These are phyloP conservation scores for Detonula confervacea DNA, from an alignment of 352 stramenopile genomes.

Conservation along the genomic window DNA sequence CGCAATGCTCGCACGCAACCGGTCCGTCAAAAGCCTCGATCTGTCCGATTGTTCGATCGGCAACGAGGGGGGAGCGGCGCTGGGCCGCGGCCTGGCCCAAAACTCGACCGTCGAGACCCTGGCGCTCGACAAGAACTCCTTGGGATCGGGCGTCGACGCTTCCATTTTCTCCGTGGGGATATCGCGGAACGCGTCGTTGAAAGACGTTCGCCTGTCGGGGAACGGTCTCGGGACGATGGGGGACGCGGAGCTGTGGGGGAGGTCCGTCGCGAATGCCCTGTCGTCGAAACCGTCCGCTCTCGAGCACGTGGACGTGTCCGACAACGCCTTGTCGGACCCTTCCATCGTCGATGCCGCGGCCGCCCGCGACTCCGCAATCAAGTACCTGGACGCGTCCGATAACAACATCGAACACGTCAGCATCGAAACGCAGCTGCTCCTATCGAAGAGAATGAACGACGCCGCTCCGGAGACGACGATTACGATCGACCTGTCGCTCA, in stretches of 20 bases:
- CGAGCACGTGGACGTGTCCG: slow-evolving; percentile 27
- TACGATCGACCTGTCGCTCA: slow-evolving; percentile 33
- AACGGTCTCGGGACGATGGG: slow-evolving; percentile 13
- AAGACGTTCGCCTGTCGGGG: slow-evolving; percentile 16
- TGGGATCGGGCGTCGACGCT: slow-evolving; percentile 15
- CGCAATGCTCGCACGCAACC: neutral
- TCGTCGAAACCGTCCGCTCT: slow-evolving; percentile 7
- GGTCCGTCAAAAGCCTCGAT: neutral
- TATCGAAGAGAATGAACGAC: slow-evolving; percentile 24
- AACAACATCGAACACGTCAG: slow-evolving; percentile 35
- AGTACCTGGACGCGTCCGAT: slow-evolving; percentile 32
- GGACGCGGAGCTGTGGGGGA: slow-evolving; percentile 5
- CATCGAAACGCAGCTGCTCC: slow-evolving; percentile 36
- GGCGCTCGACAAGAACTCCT: neutral
- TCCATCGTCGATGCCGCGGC: slow-evolving; percentile 35
- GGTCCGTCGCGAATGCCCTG: slow-evolving; percentile 19
- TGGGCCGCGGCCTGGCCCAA: neutral
- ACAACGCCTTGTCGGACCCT: slow-evolving; percentile 24
- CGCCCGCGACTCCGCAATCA: slow-evolving; percentile 5
- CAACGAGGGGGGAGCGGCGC: neutral
- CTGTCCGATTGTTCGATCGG: neutral
- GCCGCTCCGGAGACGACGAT: no score
- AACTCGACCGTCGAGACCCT: neutral
- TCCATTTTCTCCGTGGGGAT: slow-evolving; percentile 17
- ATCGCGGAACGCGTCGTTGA: slow-evolving; percentile 18